phyloP scores from a whole-genome alignment of 2,329 filamentous ascomycete species.

The Fusarium sp. region DNA sequence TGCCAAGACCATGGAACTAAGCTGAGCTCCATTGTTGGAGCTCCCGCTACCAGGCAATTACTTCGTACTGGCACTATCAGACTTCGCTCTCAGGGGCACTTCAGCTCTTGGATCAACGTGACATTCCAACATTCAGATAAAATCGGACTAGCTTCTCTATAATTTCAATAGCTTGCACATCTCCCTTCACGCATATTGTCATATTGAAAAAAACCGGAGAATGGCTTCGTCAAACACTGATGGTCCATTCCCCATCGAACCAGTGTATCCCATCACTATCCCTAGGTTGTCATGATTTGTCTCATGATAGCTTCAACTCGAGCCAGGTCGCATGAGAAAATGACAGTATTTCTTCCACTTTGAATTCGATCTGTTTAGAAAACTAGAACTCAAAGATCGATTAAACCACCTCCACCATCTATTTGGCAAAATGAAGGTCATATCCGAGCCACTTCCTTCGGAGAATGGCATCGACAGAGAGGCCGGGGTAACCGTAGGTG shows the following conservation, averaged over 20 bases:
- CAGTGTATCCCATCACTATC: slow-evolving; percentile 5
- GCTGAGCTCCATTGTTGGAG: too few relatives aligned
- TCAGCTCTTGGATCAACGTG: neutral
- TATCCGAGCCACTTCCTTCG: slow-evolving; percentile 96
- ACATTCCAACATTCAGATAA: slow-evolving; percentile 17
- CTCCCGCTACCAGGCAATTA: too few relatives aligned
- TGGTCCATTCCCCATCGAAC: slow-evolving; percentile 20
- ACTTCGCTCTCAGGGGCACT: neutral
- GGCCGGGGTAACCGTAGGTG: slow-evolving; percentile 93
- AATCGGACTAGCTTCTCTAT: slow-evolving; percentile 28
- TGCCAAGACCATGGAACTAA: neutral
- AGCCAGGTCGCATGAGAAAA: slow-evolving; percentile 2
- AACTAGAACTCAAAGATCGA: neutral
- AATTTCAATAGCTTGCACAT: slow-evolving; percentile 14
- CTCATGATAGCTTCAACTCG: slow-evolving; percentile 6
- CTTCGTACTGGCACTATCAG: neutral
- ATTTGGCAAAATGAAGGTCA: slow-evolving; percentile 99
- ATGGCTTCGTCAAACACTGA: slow-evolving; percentile 24
- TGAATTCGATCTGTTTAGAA: neutral
- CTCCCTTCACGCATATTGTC: slow-evolving; percentile 19
- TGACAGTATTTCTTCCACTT: slow-evolving; percentile 1
- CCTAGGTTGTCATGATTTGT: slow-evolving; percentile 5
- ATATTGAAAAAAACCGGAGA: slow-evolving; percentile 23
- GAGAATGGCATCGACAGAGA: slow-evolving; percentile 82
- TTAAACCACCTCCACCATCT: slow-evolving; percentile 51